Percentiles rank a stretch among this genome's conserved stretches.
Evolutionary conservation across 129 eudicot genomes (phyloP).

Genomic region (Escallonia herrerae): DNA sequence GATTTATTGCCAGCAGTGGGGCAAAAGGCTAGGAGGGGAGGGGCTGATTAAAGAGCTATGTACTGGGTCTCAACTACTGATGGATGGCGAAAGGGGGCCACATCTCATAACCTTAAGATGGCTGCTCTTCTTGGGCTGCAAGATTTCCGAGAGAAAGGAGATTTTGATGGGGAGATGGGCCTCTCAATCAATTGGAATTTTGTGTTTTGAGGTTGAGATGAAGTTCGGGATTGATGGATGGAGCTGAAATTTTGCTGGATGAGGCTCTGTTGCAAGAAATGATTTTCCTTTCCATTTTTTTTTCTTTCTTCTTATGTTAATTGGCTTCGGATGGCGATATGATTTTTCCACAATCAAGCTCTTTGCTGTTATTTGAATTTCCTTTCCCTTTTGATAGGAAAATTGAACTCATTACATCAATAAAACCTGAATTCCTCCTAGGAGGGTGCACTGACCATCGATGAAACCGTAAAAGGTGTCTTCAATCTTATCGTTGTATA

Average conservation of each 20-base stretch:
- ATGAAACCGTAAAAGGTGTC: too few relatives aligned
- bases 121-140: conserved; percentile 7
- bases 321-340: background rate
- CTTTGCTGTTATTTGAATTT: too few relatives aligned
- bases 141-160: conserved; percentile 9
- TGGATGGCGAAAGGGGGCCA: conserved; percentile 11
- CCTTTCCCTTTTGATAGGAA: too few relatives aligned
- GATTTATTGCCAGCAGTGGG: conserved; percentile 11
- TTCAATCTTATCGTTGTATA: too few relatives aligned
- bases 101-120: conserved; percentile 9
- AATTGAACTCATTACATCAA: too few relatives aligned
- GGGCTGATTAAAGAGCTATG: conserved; percentile 11
- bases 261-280: conserved; percentile 7
- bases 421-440: too few relatives aligned
- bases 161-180: conserved; percentile 20
- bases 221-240: conserved; percentile 10
- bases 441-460: too few relatives aligned
- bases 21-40: conserved; percentile 9
- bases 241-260: conserved; percentile 2
- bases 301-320: background rate
- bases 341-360: too few relatives aligned
- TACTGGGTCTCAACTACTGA: conserved; percentile 11
- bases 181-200: conserved; percentile 12
- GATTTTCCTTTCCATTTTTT: background rate
- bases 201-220: conserved; percentile 13